Conservation (phyloP, 148 eudicot genomes). For the Chenopodium berlandieri region DNA sequence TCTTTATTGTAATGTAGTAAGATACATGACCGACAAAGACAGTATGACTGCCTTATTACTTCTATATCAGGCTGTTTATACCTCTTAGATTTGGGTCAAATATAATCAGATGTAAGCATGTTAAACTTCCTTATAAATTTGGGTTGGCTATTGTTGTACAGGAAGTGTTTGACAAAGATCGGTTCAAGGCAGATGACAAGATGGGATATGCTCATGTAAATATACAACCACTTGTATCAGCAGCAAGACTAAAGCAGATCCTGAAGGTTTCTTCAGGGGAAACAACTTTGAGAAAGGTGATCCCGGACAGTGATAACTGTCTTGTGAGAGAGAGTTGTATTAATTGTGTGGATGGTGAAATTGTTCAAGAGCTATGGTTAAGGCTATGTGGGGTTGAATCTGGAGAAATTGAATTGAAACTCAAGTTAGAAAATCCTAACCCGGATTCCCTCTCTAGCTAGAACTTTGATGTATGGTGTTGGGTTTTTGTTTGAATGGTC, state of each 20-base stretch:
- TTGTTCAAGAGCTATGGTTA: conserved; percentile 64
- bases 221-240: conserved; percentile 62
- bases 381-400: conserved; percentile 65
- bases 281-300: conserved; percentile 55
- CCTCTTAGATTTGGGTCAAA: too few relatives aligned
- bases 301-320: conserved; percentile 59
- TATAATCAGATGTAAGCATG: not conserved
- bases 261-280: conserved; percentile 47
- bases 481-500: not conserved
- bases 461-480: not conserved
- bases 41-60: too few relatives aligned
- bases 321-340: conserved; percentile 60
- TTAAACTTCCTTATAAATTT: not conserved
- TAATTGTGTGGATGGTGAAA: conserved; percentile 46
- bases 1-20: not conserved
- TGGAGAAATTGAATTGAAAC: conserved; percentile 57
- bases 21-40: not conserved
- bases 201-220: conserved; percentile 64
- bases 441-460: not conserved
- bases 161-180: conserved; percentile 76
- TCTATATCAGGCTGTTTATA: too few relatives aligned
- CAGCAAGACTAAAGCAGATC: conserved; percentile 58
- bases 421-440: conserved; percentile 32
- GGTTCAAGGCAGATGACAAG: conserved; percentile 75
- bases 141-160: conserved; percentile 18